Conservation (phyloP, 108 stramenopile genomes). For the Stephanodiscus triporus region DNA sequence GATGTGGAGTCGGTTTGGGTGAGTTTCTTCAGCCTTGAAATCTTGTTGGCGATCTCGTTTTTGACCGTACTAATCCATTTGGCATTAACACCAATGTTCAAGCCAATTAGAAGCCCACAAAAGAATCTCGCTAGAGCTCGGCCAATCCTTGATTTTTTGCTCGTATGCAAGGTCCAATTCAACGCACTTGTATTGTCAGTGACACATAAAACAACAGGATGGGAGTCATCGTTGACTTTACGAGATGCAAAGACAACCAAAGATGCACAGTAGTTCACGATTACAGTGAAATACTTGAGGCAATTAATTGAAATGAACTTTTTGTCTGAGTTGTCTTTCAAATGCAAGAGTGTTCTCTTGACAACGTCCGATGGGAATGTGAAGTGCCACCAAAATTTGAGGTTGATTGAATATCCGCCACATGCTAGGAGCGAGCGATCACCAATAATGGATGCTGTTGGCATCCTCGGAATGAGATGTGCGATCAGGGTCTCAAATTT, state of each 20-base stretch:
- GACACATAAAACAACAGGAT: background rate
- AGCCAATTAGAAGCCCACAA: constrained; percentile 1
- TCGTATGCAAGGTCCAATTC: background rate
- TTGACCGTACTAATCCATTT: constrained; percentile 5
- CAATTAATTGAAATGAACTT: background rate
- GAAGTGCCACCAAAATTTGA: background rate
- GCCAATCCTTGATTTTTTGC: background rate
- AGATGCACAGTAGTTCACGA: constrained; percentile 11
- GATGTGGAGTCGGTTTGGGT: background rate
- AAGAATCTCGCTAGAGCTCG: constrained; percentile 13
- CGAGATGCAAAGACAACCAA: background rate
- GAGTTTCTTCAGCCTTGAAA: constrained; percentile 11
- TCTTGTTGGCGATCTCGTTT: constrained; percentile 12
- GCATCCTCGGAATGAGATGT: background rate
- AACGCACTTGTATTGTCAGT: constrained; percentile 12
- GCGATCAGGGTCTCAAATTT: background rate
- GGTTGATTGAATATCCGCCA: background rate
- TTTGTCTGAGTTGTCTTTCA: background rate
- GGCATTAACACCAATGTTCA: background rate
- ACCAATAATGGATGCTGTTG: background rate
- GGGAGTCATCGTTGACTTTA: background rate
- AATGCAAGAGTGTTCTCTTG: background rate
- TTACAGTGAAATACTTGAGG: constrained; percentile 2
- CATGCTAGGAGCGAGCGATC: background rate
- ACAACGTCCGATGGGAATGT: background rate